Evolutionary conservation across 208 protist genomes (phyloP).

Genomic region (Crithidia fasciculata): DNA sequence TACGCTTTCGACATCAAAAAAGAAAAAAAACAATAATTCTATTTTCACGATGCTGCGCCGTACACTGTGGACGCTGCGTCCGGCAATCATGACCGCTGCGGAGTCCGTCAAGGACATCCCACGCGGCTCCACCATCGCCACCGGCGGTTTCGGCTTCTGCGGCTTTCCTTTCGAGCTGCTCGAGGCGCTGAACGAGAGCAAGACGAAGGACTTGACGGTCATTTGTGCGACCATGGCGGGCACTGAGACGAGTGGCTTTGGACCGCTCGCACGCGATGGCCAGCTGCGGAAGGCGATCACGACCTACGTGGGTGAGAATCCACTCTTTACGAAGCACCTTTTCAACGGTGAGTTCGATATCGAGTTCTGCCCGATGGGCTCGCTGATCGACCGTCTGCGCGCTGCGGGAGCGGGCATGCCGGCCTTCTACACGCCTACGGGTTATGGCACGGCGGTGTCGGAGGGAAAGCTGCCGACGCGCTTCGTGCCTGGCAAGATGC

Average conservation of each 20-base stretch:
- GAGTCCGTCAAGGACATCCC: conserved; percentile 66
- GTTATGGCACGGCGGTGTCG: conserved; percentile 83
- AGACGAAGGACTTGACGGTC: conserved; percentile 80
- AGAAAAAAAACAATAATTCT: neutral
- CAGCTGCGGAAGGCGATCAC: conserved; percentile 78
- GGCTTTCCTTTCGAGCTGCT: conserved; percentile 92
- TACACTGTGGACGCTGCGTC: conserved; percentile 7
- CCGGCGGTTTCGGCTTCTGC: conserved; percentile 93
- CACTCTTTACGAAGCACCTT: conserved; percentile 85
- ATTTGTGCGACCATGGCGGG: conserved; percentile 89
- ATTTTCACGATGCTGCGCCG: conserved; percentile 19
- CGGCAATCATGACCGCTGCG: conserved; percentile 33
- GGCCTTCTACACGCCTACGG: conserved; percentile 95
- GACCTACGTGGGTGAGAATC: conserved; percentile 95
- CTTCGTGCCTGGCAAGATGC: conserved; percentile 67
- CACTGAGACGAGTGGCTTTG: conserved; percentile 81
- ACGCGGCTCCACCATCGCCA: conserved; percentile 48
- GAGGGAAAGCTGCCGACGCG: conserved; percentile 87
- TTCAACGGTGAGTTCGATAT: conserved; percentile 92
- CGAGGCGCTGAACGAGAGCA: conserved; percentile 49
- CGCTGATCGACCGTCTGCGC: conserved; percentile 90
- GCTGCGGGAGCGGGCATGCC: conserved; percentile 94
- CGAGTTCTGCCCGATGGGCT: conserved; percentile 95
- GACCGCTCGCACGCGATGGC: conserved; percentile 85
- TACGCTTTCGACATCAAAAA: conserved; percentile 36